These are phyloP conservation scores for Trichoderma cornu-damae DNA, from an alignment of 2,329 filamentous ascomycete species.

Conservation along the genomic window DNA sequence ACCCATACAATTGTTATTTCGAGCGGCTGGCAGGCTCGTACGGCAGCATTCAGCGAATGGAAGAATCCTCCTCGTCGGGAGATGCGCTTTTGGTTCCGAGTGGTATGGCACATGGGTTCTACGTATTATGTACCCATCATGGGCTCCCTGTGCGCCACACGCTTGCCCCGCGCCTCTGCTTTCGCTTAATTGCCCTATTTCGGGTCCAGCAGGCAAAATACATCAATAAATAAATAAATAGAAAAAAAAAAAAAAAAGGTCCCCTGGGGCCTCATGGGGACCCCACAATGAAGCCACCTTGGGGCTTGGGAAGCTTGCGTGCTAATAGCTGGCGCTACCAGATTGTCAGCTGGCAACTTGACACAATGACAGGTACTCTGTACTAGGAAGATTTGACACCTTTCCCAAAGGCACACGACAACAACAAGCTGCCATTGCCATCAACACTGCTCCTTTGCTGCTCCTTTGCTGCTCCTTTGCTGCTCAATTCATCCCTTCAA, in stretches of 20 bases:
- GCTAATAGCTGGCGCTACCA: constrained; percentile 1
- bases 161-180: constrained; percentile 25
- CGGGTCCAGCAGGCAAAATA: background rate
- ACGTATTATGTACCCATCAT: too few species aligned
- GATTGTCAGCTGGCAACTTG: background rate
- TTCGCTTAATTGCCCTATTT: constrained; percentile 20
- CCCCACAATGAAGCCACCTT: constrained; percentile 26
- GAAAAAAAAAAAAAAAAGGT: background rate
- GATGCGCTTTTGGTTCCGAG: too few species aligned
- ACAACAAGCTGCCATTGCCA: constrained; percentile 10
- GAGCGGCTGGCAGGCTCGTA: background rate
- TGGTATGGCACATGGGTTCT: too few species aligned
- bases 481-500: constrained; percentile 11
- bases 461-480: constrained; percentile 1
- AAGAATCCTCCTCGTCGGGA: background rate
- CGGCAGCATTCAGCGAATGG: background rate
- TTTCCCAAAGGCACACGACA: constrained; percentile 33
- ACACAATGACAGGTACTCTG: constrained; percentile 4
- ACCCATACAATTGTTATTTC: background rate
- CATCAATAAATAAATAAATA: too few species aligned
- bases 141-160: constrained; percentile 4
- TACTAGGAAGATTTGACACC: constrained; percentile 27
- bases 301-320: background rate
- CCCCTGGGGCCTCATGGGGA: constrained; percentile 24
- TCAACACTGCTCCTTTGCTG: constrained; percentile 5